Percentiles rank a stretch among this genome's conserved stretches.
Evolutionary conservation across 768 basidiomycete genomes (phyloP).

Genomic region (Chiua virens): DNA sequence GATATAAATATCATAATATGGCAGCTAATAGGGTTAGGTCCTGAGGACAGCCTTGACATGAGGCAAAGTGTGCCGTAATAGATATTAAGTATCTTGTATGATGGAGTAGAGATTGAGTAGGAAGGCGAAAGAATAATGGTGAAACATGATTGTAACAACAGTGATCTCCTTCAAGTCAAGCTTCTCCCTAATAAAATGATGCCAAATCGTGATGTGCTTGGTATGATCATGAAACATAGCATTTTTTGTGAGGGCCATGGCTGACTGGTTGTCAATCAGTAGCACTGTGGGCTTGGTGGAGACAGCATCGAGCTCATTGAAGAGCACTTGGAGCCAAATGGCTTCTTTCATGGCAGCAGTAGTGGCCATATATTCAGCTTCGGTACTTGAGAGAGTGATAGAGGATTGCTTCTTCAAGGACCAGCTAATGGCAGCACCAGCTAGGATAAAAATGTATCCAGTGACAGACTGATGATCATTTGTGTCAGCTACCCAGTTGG

Average conservation of each 20-base stretch:
- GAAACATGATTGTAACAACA: too few species aligned
- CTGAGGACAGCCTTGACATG: too few species aligned
- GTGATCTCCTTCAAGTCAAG: too few species aligned
- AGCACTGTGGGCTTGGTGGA: neutral
- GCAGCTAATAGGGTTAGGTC: too few species aligned
- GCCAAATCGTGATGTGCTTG: neutral
- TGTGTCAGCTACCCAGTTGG: too few species aligned
- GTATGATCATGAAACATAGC: neutral
- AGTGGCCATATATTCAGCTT: neutral
- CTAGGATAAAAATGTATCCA: neutral
- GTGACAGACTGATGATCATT: neutral
- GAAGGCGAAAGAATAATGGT: too few species aligned
- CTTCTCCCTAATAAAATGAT: neutral
- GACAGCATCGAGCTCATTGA: neutral
- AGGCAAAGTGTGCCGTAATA: too few species aligned
- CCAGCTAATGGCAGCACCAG: neutral
- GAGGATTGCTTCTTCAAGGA: neutral
- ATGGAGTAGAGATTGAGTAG: too few species aligned
- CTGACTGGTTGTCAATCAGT: neutral
- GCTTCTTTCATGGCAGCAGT: neutral
- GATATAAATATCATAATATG: too few species aligned
- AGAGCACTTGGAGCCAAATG: neutral
- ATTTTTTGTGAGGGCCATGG: neutral
- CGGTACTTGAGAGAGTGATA: neutral
- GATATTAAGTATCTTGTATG: too few species aligned